Base-by-base conservation (phyloP, 768 basidiomycete species). In the Naganishia kalamii region DNA sequence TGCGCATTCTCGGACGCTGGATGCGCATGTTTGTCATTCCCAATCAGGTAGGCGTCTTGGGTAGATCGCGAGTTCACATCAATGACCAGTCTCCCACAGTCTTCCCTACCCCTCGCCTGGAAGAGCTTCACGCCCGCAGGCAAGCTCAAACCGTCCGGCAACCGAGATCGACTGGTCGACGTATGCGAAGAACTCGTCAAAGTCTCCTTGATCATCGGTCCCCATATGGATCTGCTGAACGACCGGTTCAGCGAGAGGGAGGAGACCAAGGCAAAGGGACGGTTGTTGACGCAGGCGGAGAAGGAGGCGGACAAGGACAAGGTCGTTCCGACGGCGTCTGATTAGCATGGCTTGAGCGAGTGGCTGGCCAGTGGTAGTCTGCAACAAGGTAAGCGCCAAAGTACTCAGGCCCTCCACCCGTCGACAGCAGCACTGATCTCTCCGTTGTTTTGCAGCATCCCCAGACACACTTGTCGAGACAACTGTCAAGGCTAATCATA, bases 161-260 rank as follows among this genome's bases (percentile, higher is more conserved):
- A 79, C 60, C 72, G 78, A 11, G 78, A 79, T 62, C 72, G 78
- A 12, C 69, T 77, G 6, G 77, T 76, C 43, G 78, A 79, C 68
- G 77, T 79, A 5, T 75, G 73, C 65, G 78, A 79, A 37, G 78
- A 79, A 47, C 70, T 79, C 29, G 69, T 79, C 65, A 77, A 78
- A 35, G 52, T 72, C 11, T 73, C 74, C 1, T 17, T 66, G 30
- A 54, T 79, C 46, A 63, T 77, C 32, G 47, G 49, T 4, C 77
- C 76, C 8, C 71, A 75, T 60, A 48, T 63, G 13, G 67, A 65
- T 10, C 62, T 75, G 11, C 66, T 78, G 30, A 70, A 67, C 1
- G 75, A 75, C 52, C 66, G 77, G 10, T 78, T 60, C 52, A 74
- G 72, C 46, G 77, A 78, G 68, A 46, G 77, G 27, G 70, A 70